Base-by-base conservation (phyloP, 202 grass and related monocot species). In the Musa balbisiana region DNA sequence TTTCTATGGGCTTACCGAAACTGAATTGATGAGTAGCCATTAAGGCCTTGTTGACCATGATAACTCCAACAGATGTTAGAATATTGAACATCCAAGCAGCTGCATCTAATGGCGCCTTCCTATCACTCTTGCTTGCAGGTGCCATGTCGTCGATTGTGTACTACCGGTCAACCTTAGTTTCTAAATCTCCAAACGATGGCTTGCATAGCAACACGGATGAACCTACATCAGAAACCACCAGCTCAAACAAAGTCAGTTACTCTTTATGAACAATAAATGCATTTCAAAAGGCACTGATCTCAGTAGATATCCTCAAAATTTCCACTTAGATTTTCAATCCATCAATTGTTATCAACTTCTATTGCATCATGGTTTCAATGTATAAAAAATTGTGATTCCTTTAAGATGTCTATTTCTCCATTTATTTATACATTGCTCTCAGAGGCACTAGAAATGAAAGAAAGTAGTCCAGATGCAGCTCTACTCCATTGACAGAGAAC, bases 21-120 rank as follows among this genome's bases (percentile, higher is more conserved):
- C 88, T 91, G 86, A 84, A 94, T 17, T 88, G 76, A 76, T 94
- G 73, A 33, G 85, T 87, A 49, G 91, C 88, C 91, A 94, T 94
- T 82, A 94, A 84, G 69, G 88, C 85, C 77, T 94, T 94, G 79
- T 94, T 94, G 76, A 87, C 86, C 91, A 94, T 94, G 85, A 94
- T 94, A 72, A 94, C 86, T 62, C 91, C 91, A 76, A 91, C 91
- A 24, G 88, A 95, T 53, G 91, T 95, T 33, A 91, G 86, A 68
- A 95, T 84, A 75, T 95, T 91, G 81, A 95, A 95, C 78, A 95
- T 91, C 91, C 91, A 95, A 79, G 91, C 79, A 26, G 82, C 91
- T 63, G 88, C 86, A 89, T 95, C 91, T 84, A 89, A 65, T 58
- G 89, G 78, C 76, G 86, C 88, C 78, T 95, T 94, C 79, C 80